Conservation (phyloP, 768 basidiomycete species). For the Suillus luteus region DNA sequence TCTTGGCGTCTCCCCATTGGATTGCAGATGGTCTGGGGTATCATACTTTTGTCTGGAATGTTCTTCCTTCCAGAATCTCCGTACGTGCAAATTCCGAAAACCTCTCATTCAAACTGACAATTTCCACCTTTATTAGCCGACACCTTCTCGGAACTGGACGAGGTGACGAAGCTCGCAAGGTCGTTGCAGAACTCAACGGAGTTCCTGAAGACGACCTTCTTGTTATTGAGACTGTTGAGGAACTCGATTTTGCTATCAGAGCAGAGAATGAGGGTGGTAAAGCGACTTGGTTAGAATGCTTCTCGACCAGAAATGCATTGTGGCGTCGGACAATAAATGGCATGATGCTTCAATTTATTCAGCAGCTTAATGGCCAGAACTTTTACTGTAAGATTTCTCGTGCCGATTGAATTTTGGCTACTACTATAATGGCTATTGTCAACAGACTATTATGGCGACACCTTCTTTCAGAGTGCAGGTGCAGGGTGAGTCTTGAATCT, state of each 20-base stretch:
- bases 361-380: conserved; percentile 80
- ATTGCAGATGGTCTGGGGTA: conserved; percentile 70
- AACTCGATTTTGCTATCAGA: conserved; percentile 64
- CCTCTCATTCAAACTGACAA: not conserved
- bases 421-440: conserved; percentile 15
- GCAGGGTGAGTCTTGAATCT: conserved; percentile 46
- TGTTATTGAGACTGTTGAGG: conserved; percentile 61
- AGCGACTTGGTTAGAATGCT: conserved; percentile 78
- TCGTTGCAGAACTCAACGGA: conserved; percentile 67
- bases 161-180: conserved; percentile 54
- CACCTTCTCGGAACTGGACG: conserved; percentile 64
- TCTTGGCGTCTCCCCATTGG: conserved; percentile 81
- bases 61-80: conserved; percentile 81
- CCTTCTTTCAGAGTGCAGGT: conserved; percentile 76
- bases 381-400: conserved; percentile 60
- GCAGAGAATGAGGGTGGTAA: conserved; percentile 82
- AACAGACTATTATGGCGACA: conserved; percentile 78
- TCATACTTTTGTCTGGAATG: conserved; percentile 65
- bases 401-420: conserved; percentile 10
- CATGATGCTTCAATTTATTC: conserved; percentile 84
- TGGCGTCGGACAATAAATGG: conserved; percentile 78
- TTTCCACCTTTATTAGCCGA: conserved; percentile 43
- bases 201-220: conserved; percentile 59
- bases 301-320: conserved; percentile 64
- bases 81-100: conserved; percentile 38